These are phyloP conservation scores for Tetraselmis chui DNA, from an alignment of 139 green algal species.

Conservation along the genomic window DNA sequence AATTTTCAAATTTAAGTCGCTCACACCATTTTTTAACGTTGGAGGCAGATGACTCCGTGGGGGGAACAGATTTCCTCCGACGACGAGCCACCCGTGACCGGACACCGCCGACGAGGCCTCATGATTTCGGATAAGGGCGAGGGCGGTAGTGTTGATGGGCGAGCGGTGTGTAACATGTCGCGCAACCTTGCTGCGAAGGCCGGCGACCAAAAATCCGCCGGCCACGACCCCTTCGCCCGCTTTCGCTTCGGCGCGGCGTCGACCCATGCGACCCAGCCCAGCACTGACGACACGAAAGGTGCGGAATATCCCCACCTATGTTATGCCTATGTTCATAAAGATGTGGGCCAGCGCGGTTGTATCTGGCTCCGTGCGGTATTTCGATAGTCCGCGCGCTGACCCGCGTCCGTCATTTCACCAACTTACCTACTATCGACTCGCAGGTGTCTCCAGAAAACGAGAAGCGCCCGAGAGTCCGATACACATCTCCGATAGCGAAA, in stretches of 20 bases:
- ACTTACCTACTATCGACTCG: background rate
- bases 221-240: background rate
- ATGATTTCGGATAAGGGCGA: too few species aligned
- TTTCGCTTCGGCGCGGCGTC: background rate
- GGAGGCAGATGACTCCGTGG: too few species aligned
- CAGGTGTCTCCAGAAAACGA: background rate
- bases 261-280: background rate
- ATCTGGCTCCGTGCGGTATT: background rate
- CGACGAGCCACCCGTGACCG: too few species aligned
- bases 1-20: too few species aligned
- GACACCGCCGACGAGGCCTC: too few species aligned
- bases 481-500: background rate
- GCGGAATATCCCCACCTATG: background rate
- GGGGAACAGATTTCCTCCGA: too few species aligned
- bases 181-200: too few species aligned
- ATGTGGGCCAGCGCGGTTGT: background rate
- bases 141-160: too few species aligned
- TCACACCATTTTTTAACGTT: too few species aligned
- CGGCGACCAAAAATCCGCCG: too few species aligned
- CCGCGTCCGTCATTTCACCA: background rate
- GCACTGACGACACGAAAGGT: background rate
- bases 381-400: background rate
- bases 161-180: too few species aligned
- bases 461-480: background rate
- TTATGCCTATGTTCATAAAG: background rate